These are phyloP conservation scores for Rugonectria rugulosa DNA, from an alignment of 2,329 filamentous ascomycete species.

Conservation along the genomic window DNA sequence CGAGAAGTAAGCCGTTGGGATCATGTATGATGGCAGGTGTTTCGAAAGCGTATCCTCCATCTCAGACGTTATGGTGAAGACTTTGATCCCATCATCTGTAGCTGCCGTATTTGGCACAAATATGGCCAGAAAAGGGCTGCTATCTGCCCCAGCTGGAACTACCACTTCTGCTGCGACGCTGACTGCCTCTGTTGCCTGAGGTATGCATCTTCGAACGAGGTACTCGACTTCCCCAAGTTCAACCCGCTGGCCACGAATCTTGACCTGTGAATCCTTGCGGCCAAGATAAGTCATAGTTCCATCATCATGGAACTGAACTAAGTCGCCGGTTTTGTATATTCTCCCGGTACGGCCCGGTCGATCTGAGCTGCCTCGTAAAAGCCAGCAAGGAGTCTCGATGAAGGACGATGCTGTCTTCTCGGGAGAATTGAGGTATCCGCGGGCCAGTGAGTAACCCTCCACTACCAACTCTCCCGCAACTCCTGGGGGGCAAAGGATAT, in stretches of 20 bases:
- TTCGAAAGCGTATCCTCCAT: background rate
- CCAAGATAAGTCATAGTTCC: background rate
- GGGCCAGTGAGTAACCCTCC: slow-evolving; percentile 49
- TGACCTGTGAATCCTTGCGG: slow-evolving; percentile 59
- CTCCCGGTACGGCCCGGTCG: background rate
- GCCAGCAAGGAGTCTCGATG: background rate
- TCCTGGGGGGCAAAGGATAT: slow-evolving; percentile 34
- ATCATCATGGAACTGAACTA: background rate
- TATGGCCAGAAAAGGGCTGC: background rate
- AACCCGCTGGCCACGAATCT: slow-evolving; percentile 59
- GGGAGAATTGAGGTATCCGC: slow-evolving; percentile 53
- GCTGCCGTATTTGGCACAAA: background rate
- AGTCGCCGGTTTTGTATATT: slow-evolving; percentile 13
- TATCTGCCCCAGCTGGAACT: background rate
- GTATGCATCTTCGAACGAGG: background rate
- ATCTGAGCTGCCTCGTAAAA: slow-evolving; percentile 16
- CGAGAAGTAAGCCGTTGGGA: background rate
- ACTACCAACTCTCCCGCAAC: slow-evolving; percentile 44
- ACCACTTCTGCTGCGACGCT: background rate
- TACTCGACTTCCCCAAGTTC: slow-evolving; percentile 5
- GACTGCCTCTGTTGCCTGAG: background rate
- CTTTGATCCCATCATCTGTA: background rate
- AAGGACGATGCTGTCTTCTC: slow-evolving; percentile 35
- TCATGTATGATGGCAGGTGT: background rate
- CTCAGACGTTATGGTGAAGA: background rate